Percentiles rank a stretch among this genome's conserved stretches.
Evolutionary conservation across 2,329 filamentous ascomycete genomes (phyloP).

Genomic region (Grosmannia clavigera): DNA sequence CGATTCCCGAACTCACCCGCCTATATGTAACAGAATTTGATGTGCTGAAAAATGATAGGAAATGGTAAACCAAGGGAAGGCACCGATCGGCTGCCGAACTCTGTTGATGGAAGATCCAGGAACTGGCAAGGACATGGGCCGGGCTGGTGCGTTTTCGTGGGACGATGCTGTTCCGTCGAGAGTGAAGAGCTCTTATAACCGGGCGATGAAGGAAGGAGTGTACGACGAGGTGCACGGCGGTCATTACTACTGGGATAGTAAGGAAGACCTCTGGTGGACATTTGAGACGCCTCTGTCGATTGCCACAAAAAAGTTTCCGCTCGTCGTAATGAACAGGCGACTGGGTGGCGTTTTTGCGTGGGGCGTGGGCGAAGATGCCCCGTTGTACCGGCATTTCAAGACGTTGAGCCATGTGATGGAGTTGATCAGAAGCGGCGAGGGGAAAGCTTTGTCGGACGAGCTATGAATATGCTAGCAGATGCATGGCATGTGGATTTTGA

Average conservation of each 20-base stretch:
- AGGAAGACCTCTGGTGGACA: constrained; percentile 55
- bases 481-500: too few species aligned
- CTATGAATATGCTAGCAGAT: constrained; percentile 8
- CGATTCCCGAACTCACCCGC: too few species aligned
- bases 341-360: constrained; percentile 65
- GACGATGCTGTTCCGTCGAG: constrained; percentile 40
- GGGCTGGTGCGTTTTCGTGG: constrained; percentile 43
- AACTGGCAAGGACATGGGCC: constrained; percentile 46
- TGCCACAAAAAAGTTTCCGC: constrained; percentile 41
- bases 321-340: constrained; percentile 40
- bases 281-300: constrained; percentile 56
- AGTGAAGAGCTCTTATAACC: constrained; percentile 42
- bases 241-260: constrained; percentile 54
- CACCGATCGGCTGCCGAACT: constrained; percentile 46
- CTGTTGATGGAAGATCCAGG: constrained; percentile 45
- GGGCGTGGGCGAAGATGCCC: constrained; percentile 58
- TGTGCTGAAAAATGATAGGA: neutral
- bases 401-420: constrained; percentile 19
- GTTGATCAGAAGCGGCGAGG: neutral
- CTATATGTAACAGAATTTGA: neutral
- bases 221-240: constrained; percentile 49
- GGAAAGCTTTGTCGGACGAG: constrained; percentile 12
- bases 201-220: constrained; percentile 36
- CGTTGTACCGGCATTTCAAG: constrained; percentile 27
- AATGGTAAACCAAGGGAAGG: neutral